Evolutionary conservation across 352 stramenopile species (phyloP), one percentile per base, ranked within the genome.

Genomic region (Phytophthora tubulina): DNA sequence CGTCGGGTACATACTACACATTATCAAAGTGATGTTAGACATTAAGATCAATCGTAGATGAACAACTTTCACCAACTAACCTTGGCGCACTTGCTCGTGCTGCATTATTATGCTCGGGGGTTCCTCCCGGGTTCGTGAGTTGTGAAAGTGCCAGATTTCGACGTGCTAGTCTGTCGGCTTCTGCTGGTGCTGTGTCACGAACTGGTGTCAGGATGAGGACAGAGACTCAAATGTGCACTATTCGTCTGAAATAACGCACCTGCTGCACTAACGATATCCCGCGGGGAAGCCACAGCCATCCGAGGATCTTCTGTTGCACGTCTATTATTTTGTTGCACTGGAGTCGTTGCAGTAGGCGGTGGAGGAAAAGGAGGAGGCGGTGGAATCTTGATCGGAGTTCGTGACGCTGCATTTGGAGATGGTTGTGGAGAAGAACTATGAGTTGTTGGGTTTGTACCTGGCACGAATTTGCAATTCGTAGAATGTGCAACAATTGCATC

Each of bases 401-500:
- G 69, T 6, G 45, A 17, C 21, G 60, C 35, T 10, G 8, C 15
- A 41, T 55, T 49, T 50, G 58, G 56, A 36, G 36, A 5, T 36
- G 35, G 41, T n/a, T 50, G 45, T 8, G 41, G 17, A 9, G 30
- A 13, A 3, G 27, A 14, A n/a, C 8, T 67, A 21, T 11, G 13
- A 45, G 42, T 4, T 52, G 53, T 17, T 42, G 71, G 5, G 6
- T 11, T 57, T 17, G 36, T 38, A 13, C 35, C 42, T 10, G 78
- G 76, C 2, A 85, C 72, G 33, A 81, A 88, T 42, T 89, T 92
- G 75, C 88, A 95, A 41, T 67, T 88, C 0, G 81, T 92, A 6
- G 84, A 92, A 59, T 95, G 88, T 2, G 81, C 76, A 41, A 93
- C 85, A 39, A 93, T 93, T 15, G 80, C 71, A 54, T 95, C 88